Conservation (phyloP, 179 eudicot species). For the Beta macrorhiza region DNA sequence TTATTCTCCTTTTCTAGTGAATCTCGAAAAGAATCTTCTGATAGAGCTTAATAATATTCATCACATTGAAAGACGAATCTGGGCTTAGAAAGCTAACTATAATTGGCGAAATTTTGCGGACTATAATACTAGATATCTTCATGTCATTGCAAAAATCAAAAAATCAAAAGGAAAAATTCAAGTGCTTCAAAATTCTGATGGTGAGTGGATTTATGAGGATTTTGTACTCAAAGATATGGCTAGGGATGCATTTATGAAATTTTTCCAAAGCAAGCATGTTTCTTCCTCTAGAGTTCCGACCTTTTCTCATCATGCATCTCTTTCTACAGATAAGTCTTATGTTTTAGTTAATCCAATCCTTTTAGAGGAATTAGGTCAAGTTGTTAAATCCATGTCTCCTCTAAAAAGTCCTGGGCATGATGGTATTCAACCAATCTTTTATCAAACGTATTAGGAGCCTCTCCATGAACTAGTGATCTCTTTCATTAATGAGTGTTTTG, state of each 20-base stretch:
- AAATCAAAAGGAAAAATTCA: neutral
- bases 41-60: neutral
- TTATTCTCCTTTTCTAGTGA: neutral
- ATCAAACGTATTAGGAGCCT: neutral
- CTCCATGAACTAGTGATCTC: no score
- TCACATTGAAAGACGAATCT: neutral
- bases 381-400: no score
- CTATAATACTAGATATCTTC: neutral
- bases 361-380: no score
- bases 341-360: no score
- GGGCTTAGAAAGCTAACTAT: neutral
- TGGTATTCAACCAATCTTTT: neutral
- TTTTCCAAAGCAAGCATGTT: no score
- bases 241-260: no score
- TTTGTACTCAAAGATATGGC: no score
- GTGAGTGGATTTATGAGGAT: neutral
- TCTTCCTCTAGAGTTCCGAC: no score
- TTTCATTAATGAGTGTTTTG: no score
- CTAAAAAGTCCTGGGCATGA: no score
- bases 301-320: no score
- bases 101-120: neutral
- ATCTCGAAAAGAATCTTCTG: neutral
- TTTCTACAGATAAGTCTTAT: no score
- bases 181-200: neutral
- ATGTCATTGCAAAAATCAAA: neutral